phyloP scores from a whole-genome alignment of 2,329 filamentous ascomycete species.

The Pseudogymnoascus pannorum region DNA sequence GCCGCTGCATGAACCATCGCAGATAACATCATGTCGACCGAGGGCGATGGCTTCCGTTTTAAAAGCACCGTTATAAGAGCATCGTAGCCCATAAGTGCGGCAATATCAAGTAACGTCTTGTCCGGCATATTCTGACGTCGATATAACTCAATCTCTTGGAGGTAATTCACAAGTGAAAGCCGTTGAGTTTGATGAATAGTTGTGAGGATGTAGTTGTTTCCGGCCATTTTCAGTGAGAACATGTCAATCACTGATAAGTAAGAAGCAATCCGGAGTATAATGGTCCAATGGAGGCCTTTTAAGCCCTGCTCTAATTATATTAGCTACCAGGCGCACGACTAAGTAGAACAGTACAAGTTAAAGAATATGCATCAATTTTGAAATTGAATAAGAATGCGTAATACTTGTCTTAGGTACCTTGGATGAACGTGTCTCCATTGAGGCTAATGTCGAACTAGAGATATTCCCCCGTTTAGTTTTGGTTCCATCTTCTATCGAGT shows the following conservation, averaged over 20 bases:
- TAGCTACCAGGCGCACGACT: not conserved
- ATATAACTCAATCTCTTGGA: not conserved
- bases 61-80: not conserved
- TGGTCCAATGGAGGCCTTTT: not conserved
- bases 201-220: not conserved
- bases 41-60: not conserved
- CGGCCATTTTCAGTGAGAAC: not conserved
- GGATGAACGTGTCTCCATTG: not conserved
- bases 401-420: not conserved
- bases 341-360: not conserved
- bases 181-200: not conserved
- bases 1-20: not conserved
- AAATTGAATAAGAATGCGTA: not conserved
- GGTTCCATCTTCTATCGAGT: not conserved
- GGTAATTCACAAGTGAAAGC: not conserved
- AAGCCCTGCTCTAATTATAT: not conserved
- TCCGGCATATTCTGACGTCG: not conserved
- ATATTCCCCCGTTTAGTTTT: not conserved
- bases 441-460: not conserved
- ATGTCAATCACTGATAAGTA: not conserved
- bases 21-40: not conserved
- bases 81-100: not conserved
- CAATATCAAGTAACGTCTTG: not conserved
- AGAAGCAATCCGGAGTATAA: not conserved
- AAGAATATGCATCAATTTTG: not conserved